Conservation (phyloP, 257 asterid genomes). For the Solanum lycopersicoides region DNA sequence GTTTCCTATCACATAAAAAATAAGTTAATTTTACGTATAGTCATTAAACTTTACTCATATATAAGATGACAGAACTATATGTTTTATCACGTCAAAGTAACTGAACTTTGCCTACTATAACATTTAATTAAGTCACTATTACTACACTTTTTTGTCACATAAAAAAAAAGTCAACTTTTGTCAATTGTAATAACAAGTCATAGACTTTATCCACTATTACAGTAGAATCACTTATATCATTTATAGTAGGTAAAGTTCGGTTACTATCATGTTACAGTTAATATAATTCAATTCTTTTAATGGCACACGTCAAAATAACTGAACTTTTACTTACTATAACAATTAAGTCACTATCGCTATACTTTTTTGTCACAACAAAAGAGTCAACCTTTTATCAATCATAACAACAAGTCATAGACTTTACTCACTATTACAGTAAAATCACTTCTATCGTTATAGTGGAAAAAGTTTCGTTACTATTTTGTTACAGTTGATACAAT, state of each 20-base stretch:
- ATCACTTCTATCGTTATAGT: neutral
- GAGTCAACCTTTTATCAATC: no score
- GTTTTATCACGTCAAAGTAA: neutral
- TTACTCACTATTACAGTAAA: no score
- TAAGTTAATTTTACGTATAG: neutral
- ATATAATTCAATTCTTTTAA: no score
- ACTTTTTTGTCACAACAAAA: neutral
- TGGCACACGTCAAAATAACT: neutral
- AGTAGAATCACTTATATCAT: no score
- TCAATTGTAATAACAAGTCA: no score
- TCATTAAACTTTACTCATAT: neutral
- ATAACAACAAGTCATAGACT: no score
- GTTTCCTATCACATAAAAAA: neutral
- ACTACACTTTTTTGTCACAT: no score
- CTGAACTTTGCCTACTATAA: neutral
- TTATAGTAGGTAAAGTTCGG: neutral
- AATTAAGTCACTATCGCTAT: neutral
- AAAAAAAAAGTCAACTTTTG: no score
- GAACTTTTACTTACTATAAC: neutral
- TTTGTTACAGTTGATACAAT: neutral
- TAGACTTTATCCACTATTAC: no score
- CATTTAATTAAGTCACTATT: neutral
- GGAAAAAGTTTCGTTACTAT: neutral
- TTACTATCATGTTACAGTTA: neutral
- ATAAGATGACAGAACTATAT: neutral